Base-by-base conservation (phyloP, 257 asterid genomes). In the Osmanthus fragrans region DNA sequence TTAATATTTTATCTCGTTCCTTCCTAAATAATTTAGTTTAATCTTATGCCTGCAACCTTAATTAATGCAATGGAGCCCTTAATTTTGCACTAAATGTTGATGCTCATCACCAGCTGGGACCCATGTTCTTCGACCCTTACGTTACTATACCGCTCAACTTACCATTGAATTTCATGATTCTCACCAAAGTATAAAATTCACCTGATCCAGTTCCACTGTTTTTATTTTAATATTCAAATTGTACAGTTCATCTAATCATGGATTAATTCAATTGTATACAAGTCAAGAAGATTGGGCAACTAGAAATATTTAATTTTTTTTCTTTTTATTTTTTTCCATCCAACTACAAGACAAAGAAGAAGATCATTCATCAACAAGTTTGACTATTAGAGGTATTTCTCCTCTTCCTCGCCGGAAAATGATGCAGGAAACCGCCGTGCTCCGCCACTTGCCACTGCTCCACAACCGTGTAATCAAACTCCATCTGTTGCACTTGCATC, bases 331-430 rank as follows among this genome's bases (percentile, higher is more conserved):
- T 58, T 73, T 66, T 54, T 13, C 33, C 19, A 21, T 47, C 42
- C 6, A 75, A 71, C 87, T 77, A 83, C 34, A 84, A 39, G 82
- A 87, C 88, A 84, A 85, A 76, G n/a, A 15, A 42, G 74, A 82
- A 65, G 82, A 83, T 81, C 84, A 76, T 76, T 82, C 83, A 77
- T 79, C 64, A 82, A 85, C 85, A 86, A 66, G 80, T 83, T 81
- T 92, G 91, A 88, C 89, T 77, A 87, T 82, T 70, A 18, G 91
- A 37, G 72, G 78, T 80, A 85, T 81, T 92, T 88, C 93, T 89
- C 92, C 91, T 80, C 88, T 94, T 85, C 88, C 91, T 94, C 29
- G 86, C 89, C 83, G 89, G 93, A 74, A 87, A 86, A 33, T 81
- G 65, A 7, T 81, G 80, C 76, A 70, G 85, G 56, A 83, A 85